Conservation (phyloP, 805 yeast genomes). For the Kodamaea fukazawae region DNA sequence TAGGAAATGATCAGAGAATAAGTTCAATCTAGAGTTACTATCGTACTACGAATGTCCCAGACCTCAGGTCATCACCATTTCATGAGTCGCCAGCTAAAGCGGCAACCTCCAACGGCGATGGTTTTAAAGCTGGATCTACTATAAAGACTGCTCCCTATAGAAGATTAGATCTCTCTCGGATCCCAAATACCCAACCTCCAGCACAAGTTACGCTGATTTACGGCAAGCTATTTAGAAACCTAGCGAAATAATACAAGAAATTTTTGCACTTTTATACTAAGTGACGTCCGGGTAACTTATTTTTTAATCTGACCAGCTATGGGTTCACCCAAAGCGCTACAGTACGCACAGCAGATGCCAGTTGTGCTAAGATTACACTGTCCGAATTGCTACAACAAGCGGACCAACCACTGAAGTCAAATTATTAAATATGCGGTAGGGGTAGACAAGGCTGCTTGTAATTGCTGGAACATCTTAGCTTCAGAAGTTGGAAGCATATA, state of each 20-base stretch:
- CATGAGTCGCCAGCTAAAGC: constrained; percentile 33
- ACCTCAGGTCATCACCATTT: constrained; percentile 22
- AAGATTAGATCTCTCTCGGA: constrained; percentile 23
- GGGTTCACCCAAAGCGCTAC: no score
- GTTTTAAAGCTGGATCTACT: constrained; percentile 76
- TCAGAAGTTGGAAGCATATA: no score
- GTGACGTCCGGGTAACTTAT: constrained; percentile 5
- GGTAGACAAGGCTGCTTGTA: no score
- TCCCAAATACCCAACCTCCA: constrained; percentile 4
- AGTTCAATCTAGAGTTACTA: no score
- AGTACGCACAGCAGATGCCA: no score
- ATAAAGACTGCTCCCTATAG: constrained; percentile 14
- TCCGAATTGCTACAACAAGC: no score
- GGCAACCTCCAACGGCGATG: constrained; percentile 98
- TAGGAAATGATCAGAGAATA: no score
- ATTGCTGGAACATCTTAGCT: no score
- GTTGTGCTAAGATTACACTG: no score
- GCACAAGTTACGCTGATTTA: constrained; percentile 2
- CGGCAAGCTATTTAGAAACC: constrained; percentile 2
- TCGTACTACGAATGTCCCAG: constrained; percentile 15
- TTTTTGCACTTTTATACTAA: background rate
- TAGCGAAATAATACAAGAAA: background rate
- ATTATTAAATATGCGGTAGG: no score
- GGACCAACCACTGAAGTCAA: no score
- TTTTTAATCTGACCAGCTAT: no score